Conservation (phyloP, 768 basidiomycete genomes). For the Rickenella mellea region DNA sequence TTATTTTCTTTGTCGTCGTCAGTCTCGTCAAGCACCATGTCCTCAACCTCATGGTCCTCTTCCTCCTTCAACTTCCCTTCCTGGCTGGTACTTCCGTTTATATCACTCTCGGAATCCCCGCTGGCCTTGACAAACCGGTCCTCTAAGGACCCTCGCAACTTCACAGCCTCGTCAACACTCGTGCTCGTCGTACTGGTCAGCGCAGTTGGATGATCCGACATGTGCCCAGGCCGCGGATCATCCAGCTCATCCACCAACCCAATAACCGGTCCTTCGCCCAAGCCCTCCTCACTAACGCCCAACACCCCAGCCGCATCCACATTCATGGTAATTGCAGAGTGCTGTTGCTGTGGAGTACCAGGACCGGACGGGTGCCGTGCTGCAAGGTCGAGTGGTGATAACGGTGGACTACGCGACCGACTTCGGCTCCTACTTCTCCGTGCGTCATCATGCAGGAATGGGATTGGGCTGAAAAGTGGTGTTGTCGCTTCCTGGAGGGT, state of each 20-base stretch:
- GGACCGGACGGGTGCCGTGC: slow-evolving; percentile 22
- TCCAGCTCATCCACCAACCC: slow-evolving; percentile 83
- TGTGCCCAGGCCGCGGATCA: slow-evolving; percentile 74
- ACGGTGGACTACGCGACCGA: slow-evolving; percentile 70
- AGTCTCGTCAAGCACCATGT: slow-evolving; percentile 12
- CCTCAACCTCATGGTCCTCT: slow-evolving; percentile 12
- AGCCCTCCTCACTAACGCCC: slow-evolving; percentile 20
- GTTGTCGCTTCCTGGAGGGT: slow-evolving; percentile 43
- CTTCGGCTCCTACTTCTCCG: slow-evolving; percentile 43
- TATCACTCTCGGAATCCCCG: slow-evolving; percentile 1
- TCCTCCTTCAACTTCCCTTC: slow-evolving; percentile 1
- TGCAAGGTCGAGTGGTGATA: slow-evolving; percentile 56
- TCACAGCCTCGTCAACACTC: neutral
- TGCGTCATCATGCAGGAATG: slow-evolving; percentile 79
- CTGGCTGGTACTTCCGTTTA: neutral
- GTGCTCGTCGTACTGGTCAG: slow-evolving; percentile 27
- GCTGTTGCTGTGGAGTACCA: slow-evolving; percentile 19
- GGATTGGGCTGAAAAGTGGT: slow-evolving; percentile 80
- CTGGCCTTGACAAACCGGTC: slow-evolving; percentile 12
- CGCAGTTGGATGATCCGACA: slow-evolving; percentile 72
- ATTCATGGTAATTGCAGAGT: slow-evolving; percentile 11
- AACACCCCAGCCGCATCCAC: slow-evolving; percentile 1
- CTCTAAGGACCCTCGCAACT: slow-evolving; percentile 2
- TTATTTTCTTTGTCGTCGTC: slow-evolving; percentile 9
- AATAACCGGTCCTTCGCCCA: slow-evolving; percentile 35